phyloP scores from a whole-genome alignment of 768 basidiomycete genomes.

The Piloderma croceum region DNA sequence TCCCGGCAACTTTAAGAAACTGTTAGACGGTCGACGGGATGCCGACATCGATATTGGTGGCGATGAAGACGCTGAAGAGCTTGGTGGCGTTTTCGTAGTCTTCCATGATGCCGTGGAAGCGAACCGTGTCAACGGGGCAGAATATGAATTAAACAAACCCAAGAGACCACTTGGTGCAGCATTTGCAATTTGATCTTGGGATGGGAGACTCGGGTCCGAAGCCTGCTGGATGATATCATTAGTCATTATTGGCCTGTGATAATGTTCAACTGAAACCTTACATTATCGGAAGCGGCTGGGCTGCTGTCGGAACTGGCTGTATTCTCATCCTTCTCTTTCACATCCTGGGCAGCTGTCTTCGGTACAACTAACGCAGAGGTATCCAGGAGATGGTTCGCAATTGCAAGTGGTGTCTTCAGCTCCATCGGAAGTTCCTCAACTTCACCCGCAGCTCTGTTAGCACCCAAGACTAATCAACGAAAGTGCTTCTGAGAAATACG shows the following conservation, averaged over 20 bases:
- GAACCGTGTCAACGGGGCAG: slow-evolving; percentile 53
- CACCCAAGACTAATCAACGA: slow-evolving; percentile 10
- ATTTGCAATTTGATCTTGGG: slow-evolving; percentile 16
- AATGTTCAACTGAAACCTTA: slow-evolving; percentile 11
- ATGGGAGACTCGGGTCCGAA: slow-evolving; percentile 19
- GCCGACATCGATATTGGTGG: slow-evolving; percentile 3
- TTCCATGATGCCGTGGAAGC: slow-evolving; percentile 25
- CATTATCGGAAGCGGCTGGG: slow-evolving; percentile 17
- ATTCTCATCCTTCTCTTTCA: slow-evolving; percentile 14
- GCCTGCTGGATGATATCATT: slow-evolving; percentile 15
- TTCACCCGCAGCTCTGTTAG: slow-evolving; percentile 47
- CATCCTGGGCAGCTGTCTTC: slow-evolving; percentile 11
- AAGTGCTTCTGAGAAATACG: slow-evolving; percentile 2
- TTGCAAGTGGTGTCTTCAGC: slow-evolving; percentile 52
- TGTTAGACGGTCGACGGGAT: slow-evolving; percentile 20
- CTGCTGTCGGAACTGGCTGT: slow-evolving; percentile 14
- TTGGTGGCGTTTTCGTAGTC: slow-evolving; percentile 8
- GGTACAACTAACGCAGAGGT: slow-evolving; percentile 19
- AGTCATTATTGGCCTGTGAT: no score
- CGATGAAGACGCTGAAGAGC: background rate
- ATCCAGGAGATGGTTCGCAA: slow-evolving; percentile 57
- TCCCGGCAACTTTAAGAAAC: slow-evolving; percentile 32
- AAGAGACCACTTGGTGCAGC: slow-evolving; percentile 40
- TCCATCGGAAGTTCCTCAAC: slow-evolving; percentile 55
- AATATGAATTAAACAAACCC: slow-evolving; percentile 57